Conservation (phyloP, 2,329 filamentous ascomycete species). For the Fusarium pseudograminearum region DNA sequence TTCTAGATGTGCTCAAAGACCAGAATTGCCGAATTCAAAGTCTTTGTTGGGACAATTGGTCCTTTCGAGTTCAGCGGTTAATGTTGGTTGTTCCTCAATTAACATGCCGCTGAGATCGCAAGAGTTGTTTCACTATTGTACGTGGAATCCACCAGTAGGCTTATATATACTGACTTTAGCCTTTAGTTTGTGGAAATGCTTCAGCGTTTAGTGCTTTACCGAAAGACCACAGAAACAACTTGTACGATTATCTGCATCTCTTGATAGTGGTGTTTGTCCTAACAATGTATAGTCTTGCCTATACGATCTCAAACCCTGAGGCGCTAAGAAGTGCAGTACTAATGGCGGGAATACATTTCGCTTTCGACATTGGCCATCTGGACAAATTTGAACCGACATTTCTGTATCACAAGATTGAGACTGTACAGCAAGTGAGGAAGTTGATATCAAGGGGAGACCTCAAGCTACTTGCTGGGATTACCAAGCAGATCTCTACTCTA, state of each 20-base stretch:
- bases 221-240: not conserved
- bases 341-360: conserved; percentile 22
- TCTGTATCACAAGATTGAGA: conserved; percentile 17
- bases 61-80: not conserved
- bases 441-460: not conserved
- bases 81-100: conserved; percentile 3
- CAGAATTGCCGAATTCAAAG: not conserved
- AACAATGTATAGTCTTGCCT: not conserved
- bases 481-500: conserved; percentile 11
- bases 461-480: not conserved
- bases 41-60: conserved; percentile 2
- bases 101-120: conserved; percentile 23
- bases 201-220: not conserved
- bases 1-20: not conserved
- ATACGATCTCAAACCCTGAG: conserved; percentile 5
- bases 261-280: fast-evolving
- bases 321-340: conserved; percentile 19
- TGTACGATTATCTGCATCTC: not conserved
- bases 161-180: not conserved
- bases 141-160: fast-evolving
- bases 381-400: conserved; percentile 18
- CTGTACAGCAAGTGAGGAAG: conserved; percentile 14
- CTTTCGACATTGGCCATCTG: conserved; percentile 8
- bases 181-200: not conserved
- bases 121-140: conserved; percentile 30